phyloP scores from a whole-genome alignment of 371 early-diverging fungal species.

The Chytridium lagenaria region DNA sequence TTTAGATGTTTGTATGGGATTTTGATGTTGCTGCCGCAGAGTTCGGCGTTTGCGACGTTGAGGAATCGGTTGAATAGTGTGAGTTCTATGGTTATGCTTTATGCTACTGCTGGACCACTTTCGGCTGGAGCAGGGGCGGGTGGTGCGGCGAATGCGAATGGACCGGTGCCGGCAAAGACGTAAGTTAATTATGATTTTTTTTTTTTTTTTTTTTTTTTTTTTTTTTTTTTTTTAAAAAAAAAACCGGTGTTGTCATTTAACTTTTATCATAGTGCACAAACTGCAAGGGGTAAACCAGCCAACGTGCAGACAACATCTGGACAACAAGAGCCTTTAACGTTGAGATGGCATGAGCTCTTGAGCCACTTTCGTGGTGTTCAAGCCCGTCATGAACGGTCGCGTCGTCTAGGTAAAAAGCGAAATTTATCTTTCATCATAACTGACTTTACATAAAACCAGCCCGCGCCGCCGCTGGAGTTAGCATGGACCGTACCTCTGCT shows the following conservation, averaged over 20 bases:
- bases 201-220: background rate
- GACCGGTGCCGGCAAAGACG: background rate
- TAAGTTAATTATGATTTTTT: slow-evolving; percentile 1
- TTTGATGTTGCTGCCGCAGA: slow-evolving; percentile 92
- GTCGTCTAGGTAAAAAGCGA: slow-evolving; percentile 28
- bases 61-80: slow-evolving; percentile 77
- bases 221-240: background rate
- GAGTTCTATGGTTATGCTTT: slow-evolving; percentile 45
- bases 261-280: background rate
- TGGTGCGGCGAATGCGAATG: slow-evolving; percentile 6
- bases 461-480: background rate
- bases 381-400: slow-evolving; percentile 45
- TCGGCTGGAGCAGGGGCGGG: slow-evolving; percentile 7
- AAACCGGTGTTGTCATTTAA: background rate
- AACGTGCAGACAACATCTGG: background rate
- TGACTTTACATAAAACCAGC: background rate
- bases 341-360: slow-evolving; percentile 50
- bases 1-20: slow-evolving; percentile 90
- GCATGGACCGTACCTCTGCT: background rate
- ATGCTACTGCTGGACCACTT: slow-evolving; percentile 28
- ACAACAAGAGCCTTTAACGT: slow-evolving; percentile 20
- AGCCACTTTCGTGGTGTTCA: slow-evolving; percentile 51
- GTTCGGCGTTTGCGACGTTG: slow-evolving; percentile 88
- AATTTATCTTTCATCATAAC: background rate
- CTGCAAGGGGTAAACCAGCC: background rate